Evolutionary conservation across 768 basidiomycete genomes (phyloP).

Genomic region (Goffeauzyma gilvescens): DNA sequence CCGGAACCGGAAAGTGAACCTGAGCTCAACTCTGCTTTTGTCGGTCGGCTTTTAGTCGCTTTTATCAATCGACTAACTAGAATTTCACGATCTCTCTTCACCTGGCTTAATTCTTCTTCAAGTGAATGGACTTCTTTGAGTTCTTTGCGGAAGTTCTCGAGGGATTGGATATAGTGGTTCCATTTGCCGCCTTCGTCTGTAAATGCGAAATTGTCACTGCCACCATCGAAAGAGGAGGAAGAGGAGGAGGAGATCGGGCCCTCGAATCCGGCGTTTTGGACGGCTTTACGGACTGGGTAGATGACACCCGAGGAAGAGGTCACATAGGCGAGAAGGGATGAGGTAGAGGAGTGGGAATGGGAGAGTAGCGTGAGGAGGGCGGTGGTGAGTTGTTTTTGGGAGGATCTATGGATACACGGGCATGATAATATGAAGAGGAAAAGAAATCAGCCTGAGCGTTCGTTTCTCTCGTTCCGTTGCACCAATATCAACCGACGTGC

Average conservation of each 20-base stretch:
- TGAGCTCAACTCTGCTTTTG: slow-evolving; percentile 20
- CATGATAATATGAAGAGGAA: neutral
- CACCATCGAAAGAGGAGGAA: slow-evolving; percentile 12
- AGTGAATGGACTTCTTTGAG: slow-evolving; percentile 30
- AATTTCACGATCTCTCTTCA: slow-evolving; percentile 30
- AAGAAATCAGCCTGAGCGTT: neutral
- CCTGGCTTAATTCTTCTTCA: slow-evolving; percentile 29
- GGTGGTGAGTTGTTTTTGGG: slow-evolving; percentile 26
- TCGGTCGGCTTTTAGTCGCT: slow-evolving; percentile 27
- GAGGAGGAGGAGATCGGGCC: slow-evolving; percentile 22
- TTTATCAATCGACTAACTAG: slow-evolving; percentile 30
- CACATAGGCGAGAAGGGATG: slow-evolving; percentile 30
- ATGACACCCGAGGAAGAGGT: slow-evolving; percentile 31
- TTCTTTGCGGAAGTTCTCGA: slow-evolving; percentile 30
- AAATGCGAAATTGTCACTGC: slow-evolving; percentile 11
- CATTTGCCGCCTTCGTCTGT: slow-evolving; percentile 22
- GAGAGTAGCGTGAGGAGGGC: slow-evolving; percentile 29
- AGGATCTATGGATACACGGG: slow-evolving; percentile 14
- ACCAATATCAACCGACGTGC: neutral
- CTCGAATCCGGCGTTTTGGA: slow-evolving; percentile 31
- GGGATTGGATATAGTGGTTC: slow-evolving; percentile 24
- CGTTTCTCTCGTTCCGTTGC: neutral
- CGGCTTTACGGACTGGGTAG: slow-evolving; percentile 22
- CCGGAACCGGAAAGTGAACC: slow-evolving; percentile 10
- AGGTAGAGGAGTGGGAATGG: slow-evolving; percentile 31